Evolutionary conservation across 139 green algal genomes (phyloP).

Genomic region (Chlorokybus atmophyticus): DNA sequence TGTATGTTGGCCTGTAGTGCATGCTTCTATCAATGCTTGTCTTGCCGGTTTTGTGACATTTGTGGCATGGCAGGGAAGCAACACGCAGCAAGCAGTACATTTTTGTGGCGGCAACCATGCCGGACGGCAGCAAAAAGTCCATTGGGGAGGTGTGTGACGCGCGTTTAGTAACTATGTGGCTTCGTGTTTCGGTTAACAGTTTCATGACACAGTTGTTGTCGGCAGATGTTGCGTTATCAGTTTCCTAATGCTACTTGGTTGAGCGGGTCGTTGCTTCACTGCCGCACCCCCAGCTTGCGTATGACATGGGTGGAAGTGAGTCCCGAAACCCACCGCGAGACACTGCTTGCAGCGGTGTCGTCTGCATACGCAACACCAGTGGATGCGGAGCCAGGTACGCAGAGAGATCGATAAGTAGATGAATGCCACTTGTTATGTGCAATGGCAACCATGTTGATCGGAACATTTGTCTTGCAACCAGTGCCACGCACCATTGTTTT

Average conservation of each 20-base stretch:
- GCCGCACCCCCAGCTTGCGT: conserved; percentile 9
- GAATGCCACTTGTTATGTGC: too few relatives aligned
- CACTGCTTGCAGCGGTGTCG: conserved; percentile 11
- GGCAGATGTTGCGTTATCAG: conserved; percentile 11
- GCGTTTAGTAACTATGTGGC: not conserved
- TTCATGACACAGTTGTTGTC: too few relatives aligned
- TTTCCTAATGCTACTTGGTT: conserved; percentile 20
- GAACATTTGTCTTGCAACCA: too few relatives aligned
- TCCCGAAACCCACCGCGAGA: not conserved
- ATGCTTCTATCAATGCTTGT: not conserved
- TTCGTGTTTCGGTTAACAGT: too few relatives aligned
- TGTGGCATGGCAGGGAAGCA: too few relatives aligned
- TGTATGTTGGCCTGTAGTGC: too few relatives aligned
- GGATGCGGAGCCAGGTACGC: too few relatives aligned
- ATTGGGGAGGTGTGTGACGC: conserved; percentile 9
- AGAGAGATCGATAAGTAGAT: too few relatives aligned
- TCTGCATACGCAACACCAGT: too few relatives aligned
- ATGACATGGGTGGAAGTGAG: conserved; percentile 14
- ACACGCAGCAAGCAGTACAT: conserved; percentile 64
- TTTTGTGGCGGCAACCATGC: conserved; percentile 86
- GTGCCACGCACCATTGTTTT: conserved; percentile 70
- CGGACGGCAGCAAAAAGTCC: conserved; percentile 39
- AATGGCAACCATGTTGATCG: too few relatives aligned
- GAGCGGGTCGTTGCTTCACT: conserved; percentile 12
- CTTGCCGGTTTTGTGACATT: not conserved